Evolutionary conservation across 306 rosid species (phyloP).

Genomic region (Morella rubra): DNA sequence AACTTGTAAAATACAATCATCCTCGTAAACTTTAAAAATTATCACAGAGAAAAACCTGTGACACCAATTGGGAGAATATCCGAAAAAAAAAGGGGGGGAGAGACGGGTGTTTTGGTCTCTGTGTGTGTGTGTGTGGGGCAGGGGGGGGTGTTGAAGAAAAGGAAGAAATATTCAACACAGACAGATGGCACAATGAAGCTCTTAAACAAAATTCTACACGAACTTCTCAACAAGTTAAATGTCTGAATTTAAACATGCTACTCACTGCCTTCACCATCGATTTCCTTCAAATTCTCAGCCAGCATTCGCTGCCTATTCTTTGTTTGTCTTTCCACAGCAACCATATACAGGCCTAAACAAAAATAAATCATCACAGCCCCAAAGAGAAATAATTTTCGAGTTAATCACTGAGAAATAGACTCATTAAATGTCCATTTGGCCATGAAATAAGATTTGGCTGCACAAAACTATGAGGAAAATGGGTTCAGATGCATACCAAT

Average conservation of each 20-base stretch:
- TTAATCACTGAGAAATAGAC: too few relatives aligned
- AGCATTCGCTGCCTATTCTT: constrained; percentile 35
- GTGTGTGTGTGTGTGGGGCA: too few relatives aligned
- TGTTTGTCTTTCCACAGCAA: too few relatives aligned
- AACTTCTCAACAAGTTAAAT: not conserved
- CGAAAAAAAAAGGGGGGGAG: too few relatives aligned
- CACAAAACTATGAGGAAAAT: too few relatives aligned
- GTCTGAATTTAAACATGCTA: constrained; percentile 21
- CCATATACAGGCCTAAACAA: too few relatives aligned
- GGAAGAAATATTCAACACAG: not conserved
- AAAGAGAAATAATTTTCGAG: too few relatives aligned
- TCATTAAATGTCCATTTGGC: too few relatives aligned
- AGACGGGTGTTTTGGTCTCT: too few relatives aligned
- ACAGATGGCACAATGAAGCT: not conserved
- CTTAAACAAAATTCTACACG: not conserved
- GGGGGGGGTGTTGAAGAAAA: not conserved
- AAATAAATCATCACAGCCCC: too few relatives aligned
- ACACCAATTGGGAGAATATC: not conserved
- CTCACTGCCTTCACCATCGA: constrained; percentile 25
- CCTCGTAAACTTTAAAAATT: not conserved
- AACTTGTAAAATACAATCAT: not conserved
- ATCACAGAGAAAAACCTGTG: not conserved
- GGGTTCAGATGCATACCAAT: too few relatives aligned
- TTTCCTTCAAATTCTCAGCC: constrained; percentile 30
- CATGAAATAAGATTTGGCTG: too few relatives aligned